A percentile compares a stretch with the other conserved stretches of the same genome.
Conservation (phyloP, 768 basidiomycete species). For the Lentinula boryana region DNA sequence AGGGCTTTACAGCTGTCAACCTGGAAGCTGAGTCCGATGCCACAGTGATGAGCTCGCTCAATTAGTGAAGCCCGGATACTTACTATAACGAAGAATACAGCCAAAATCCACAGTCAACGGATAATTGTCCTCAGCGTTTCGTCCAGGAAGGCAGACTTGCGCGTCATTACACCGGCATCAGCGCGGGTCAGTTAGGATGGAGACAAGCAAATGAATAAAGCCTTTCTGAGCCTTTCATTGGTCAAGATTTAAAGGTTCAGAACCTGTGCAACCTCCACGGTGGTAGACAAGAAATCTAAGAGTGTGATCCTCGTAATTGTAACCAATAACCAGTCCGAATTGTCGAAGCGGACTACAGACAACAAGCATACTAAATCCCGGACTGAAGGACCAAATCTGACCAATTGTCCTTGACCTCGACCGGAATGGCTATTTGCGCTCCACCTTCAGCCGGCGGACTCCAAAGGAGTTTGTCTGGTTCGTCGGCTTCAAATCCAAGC, state of each 20-base stretch:
- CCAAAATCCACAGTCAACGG: not conserved
- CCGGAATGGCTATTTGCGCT: not conserved
- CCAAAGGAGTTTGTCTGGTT: not conserved
- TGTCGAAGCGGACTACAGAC: not conserved
- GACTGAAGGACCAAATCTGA: not conserved
- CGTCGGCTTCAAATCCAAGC: too few relatives aligned
- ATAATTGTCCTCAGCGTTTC: not conserved
- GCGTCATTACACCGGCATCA: slow-evolving; percentile 8
- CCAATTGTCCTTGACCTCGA: not conserved
- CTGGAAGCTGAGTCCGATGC: too few relatives aligned
- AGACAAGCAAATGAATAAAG: slow-evolving; percentile 2
- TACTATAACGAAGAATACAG: not conserved
- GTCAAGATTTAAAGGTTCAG: not conserved
- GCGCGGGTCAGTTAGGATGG: slow-evolving; percentile 4
- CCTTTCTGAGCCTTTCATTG: not conserved
- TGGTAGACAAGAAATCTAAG: not conserved
- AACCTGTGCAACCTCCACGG: not conserved
- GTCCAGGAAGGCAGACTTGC: not conserved
- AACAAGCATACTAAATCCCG: not conserved
- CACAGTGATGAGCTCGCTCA: too few relatives aligned
- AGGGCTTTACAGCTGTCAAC: too few relatives aligned
- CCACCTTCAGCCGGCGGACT: not conserved
- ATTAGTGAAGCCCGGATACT: too few relatives aligned
- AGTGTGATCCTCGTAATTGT: not conserved
- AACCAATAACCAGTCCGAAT: not conserved